A percentile compares a stretch with the other conserved stretches of the same genome.
Conservation (phyloP, 805 yeast genomes). For the Saccharomycopsis sp. region DNA sequence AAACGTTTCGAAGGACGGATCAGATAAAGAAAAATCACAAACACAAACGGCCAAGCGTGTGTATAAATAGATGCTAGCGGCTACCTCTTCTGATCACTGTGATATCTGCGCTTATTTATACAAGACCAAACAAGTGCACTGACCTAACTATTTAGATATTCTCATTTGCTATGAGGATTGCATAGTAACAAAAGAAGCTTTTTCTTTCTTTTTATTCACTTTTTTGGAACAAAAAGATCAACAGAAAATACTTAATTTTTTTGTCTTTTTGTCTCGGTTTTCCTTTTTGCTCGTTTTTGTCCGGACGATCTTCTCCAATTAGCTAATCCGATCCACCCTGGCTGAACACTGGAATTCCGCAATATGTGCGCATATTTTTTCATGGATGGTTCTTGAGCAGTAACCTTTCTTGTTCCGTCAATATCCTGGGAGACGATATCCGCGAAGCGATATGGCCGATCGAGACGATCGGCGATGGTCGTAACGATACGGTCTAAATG, state of each 20-base stretch:
- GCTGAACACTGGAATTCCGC: not conserved
- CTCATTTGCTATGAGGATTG: not conserved
- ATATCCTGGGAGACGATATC: not conserved
- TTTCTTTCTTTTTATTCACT: too few relatives aligned
- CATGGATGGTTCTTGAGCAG: not conserved
- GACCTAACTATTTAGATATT: not conserved
- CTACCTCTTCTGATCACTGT: too few relatives aligned
- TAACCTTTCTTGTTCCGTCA: not conserved
- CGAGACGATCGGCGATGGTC: not conserved
- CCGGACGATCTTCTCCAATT: not conserved
- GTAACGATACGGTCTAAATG: not conserved
- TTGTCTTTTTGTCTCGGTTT: not conserved
- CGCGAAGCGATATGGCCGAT: not conserved
- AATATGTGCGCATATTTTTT: not conserved
- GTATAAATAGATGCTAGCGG: too few relatives aligned
- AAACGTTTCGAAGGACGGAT: not conserved
- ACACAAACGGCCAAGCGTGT: too few relatives aligned
- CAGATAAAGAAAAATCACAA: too few relatives aligned
- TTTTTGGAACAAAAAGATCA: not conserved
- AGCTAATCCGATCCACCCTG: not conserved
- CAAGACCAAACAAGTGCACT: not conserved
- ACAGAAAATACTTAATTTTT: not conserved
- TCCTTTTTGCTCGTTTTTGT: not conserved
- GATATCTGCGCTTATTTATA: not conserved
- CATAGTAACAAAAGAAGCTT: not conserved